Evolutionary conservation across 2,329 filamentous ascomycete species (phyloP).

Genomic region (Phialophora expanda): DNA sequence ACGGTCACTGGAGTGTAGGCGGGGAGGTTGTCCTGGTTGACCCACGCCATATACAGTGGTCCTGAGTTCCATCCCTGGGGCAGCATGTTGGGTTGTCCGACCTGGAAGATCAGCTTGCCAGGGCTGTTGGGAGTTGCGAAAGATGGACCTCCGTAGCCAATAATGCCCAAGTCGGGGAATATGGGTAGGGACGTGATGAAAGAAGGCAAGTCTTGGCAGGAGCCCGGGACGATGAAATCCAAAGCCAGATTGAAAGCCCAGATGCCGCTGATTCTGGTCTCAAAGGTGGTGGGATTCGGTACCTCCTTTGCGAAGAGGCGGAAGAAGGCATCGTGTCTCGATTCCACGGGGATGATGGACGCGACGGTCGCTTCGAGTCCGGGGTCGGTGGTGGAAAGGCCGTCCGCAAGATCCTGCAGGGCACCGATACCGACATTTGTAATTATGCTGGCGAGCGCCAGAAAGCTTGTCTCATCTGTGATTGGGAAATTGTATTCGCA

Average conservation of each 20-base stretch:
- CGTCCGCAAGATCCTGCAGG: conserved; percentile 39
- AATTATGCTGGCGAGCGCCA: conserved; percentile 43
- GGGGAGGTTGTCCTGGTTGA: conserved; percentile 38
- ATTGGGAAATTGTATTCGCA: conserved; percentile 43
- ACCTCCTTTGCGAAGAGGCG: conserved; percentile 40
- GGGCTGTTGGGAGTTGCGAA: conserved; percentile 30
- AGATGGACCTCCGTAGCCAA: conserved; percentile 27
- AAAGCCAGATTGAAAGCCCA: conserved; percentile 44
- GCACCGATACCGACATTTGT: conserved; percentile 42
- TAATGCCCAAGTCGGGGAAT: conserved; percentile 31
- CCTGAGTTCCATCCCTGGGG: conserved; percentile 24
- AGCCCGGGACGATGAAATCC: conserved; percentile 39
- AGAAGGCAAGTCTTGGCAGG: conserved; percentile 36
- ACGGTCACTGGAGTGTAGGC: conserved; percentile 38
- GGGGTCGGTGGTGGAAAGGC: conserved; percentile 39
- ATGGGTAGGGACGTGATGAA: conserved; percentile 25
- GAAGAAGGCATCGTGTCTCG: conserved; percentile 43
- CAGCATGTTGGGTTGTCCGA: conserved; percentile 31
- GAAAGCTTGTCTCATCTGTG: conserved; percentile 40
- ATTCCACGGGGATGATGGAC: conserved; percentile 42
- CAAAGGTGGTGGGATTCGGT: conserved; percentile 43
- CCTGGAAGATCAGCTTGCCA: conserved; percentile 32
- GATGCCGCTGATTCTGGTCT: conserved; percentile 40
- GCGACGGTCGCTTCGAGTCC: conserved; percentile 38
- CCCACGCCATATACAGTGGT: conserved; percentile 37